Evolutionary conservation across 176 grass and related monocot genomes (phyloP).

Genomic region (Phoenix dactylifera): DNA sequence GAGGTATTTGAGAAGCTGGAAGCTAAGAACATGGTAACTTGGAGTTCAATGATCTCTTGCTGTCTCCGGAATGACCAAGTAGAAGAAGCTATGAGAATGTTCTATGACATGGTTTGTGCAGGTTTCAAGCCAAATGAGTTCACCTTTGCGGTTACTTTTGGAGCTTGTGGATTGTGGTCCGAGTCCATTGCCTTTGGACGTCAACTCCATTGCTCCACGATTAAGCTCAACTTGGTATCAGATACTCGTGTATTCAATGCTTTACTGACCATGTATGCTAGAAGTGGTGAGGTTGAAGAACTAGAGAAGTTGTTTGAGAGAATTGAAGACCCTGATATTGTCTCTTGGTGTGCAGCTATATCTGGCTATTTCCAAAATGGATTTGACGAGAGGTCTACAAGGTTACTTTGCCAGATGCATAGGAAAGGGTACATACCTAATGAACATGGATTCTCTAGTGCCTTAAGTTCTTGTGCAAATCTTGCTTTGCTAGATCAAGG

Average conservation of each 20-base stretch:
- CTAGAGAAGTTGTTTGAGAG: slow-evolving; percentile 20
- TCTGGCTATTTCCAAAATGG: slow-evolving; percentile 62
- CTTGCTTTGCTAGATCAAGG: slow-evolving; percentile 60
- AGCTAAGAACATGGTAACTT: slow-evolving; percentile 51
- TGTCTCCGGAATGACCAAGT: slow-evolving; percentile 27
- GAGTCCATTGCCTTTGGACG: slow-evolving; percentile 15
- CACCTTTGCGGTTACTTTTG: slow-evolving; percentile 39
- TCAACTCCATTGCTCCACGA: slow-evolving; percentile 43
- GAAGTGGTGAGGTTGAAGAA: slow-evolving; percentile 36
- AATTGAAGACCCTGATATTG: slow-evolving; percentile 43
- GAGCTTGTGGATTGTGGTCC: slow-evolving; percentile 35
- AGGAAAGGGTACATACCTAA: slow-evolving; percentile 42
- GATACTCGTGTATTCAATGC: slow-evolving; percentile 54
- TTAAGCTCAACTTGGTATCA: slow-evolving; percentile 30
- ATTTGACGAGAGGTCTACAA: slow-evolving; percentile 39
- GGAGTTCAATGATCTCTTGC: slow-evolving; percentile 73
- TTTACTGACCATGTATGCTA: slow-evolving; percentile 65
- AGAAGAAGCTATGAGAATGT: slow-evolving; percentile 38
- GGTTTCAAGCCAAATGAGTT: slow-evolving; percentile 48
- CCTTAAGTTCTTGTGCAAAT: slow-evolving; percentile 59
- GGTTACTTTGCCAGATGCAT: slow-evolving; percentile 51
- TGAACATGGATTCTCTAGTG: slow-evolving; percentile 59
- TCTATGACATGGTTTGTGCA: slow-evolving; percentile 38
- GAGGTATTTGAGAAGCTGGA: slow-evolving; percentile 37
- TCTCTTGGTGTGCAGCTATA: slow-evolving; percentile 58